Evolutionary conservation across 139 green algal species (phyloP).

Genomic region (Chlamydomonas urium): DNA sequence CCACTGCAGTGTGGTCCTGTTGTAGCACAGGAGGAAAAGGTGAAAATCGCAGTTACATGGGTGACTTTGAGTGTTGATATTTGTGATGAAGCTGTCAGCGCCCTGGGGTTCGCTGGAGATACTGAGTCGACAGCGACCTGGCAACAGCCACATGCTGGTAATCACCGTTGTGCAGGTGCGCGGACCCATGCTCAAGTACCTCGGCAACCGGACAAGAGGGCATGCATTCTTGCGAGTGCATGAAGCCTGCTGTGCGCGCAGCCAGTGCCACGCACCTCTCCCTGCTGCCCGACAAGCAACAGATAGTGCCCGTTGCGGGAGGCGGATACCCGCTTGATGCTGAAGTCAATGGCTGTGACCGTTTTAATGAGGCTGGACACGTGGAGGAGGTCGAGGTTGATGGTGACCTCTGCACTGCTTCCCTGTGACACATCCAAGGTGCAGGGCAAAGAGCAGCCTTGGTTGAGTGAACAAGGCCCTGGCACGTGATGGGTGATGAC

Average conservation of each 20-base stretch:
- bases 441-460: background rate
- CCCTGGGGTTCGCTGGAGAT: too few relatives aligned
- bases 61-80: background rate
- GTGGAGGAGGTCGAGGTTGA: background rate
- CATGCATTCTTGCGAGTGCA: too few relatives aligned
- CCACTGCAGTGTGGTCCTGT: background rate
- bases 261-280: background rate
- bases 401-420: background rate
- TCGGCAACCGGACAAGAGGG: background rate
- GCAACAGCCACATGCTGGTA: too few relatives aligned
- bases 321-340: background rate
- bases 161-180: too few relatives aligned
- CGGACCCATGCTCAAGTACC: too few relatives aligned
- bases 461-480: background rate
- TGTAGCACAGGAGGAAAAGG: background rate
- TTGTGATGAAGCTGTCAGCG: too few relatives aligned
- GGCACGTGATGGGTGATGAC: background rate
- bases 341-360: background rate
- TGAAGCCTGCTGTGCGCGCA: background rate
- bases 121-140: too few relatives aligned
- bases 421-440: background rate
- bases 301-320: constrained; percentile 10
- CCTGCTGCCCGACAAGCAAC: background rate
- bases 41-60: background rate
- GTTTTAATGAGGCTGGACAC: background rate